phyloP scores from a whole-genome alignment of 495 filamentous ascomycete genomes.

The Echria macrotheca region DNA sequence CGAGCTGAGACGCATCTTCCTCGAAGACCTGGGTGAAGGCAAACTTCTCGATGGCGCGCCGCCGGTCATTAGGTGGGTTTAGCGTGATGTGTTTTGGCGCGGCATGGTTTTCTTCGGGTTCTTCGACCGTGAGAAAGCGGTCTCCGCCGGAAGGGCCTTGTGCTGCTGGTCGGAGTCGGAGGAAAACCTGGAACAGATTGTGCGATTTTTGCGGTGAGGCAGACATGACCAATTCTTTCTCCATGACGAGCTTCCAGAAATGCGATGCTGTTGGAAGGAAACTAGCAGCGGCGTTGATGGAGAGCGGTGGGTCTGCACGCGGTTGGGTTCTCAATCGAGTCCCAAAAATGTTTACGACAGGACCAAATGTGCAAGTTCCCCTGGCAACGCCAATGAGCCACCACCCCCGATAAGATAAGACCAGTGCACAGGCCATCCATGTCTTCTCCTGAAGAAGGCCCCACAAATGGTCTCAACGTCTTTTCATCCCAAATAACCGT shows the following conservation, averaged over 20 bases:
- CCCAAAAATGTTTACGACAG: conserved; percentile 15
- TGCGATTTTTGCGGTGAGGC: conserved; percentile 33
- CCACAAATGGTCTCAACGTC: neutral
- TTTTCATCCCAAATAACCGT: neutral
- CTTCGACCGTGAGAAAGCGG: conserved; percentile 75
- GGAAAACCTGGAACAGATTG: conserved; percentile 83
- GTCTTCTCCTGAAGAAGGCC: neutral
- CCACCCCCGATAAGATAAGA: conserved; percentile 6
- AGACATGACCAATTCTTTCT: conserved; percentile 16
- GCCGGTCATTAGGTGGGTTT: conserved; percentile 76
- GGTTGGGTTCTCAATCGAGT: neutral
- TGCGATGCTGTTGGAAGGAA: too few species aligned
- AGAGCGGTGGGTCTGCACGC: neutral
- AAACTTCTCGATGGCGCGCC: conserved; percentile 86
- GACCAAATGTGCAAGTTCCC: conserved; percentile 9
- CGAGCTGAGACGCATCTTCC: conserved; percentile 73
- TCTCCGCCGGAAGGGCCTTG: conserved; percentile 47
- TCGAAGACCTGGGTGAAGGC: conserved; percentile 92
- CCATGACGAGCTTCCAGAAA: conserved; percentile 11
- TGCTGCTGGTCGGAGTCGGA: conserved; percentile 76
- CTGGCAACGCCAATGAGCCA: conserved; percentile 9
- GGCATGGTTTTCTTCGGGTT: conserved; percentile 39
- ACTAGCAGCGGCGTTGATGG: neutral
- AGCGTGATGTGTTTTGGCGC: conserved; percentile 78
- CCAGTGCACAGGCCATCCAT: neutral